phyloP scores from a whole-genome alignment of 1,139 yeast genomes.

The Taphrina populina region DNA sequence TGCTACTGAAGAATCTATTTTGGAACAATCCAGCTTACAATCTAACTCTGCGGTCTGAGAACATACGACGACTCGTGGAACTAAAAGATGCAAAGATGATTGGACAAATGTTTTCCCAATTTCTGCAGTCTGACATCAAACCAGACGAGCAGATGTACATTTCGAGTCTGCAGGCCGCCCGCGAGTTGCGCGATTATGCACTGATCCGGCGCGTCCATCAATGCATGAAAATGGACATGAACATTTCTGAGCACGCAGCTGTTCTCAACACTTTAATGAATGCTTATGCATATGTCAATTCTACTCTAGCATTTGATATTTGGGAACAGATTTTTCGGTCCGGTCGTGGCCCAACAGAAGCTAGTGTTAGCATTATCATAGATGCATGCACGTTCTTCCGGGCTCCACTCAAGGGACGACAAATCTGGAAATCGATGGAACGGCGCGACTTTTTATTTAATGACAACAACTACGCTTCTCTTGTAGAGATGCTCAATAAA shows the following conservation, averaged over 20 bases:
- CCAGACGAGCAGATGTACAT: conserved; percentile 30
- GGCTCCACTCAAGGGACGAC: conserved; percentile 17
- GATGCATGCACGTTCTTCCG: conserved; percentile 21
- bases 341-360: conserved; percentile 20
- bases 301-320: conserved; percentile 22
- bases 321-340: conserved; percentile 24
- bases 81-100: conserved; percentile 18
- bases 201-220: conserved; percentile 15
- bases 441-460: conserved; percentile 16
- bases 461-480: conserved; percentile 27
- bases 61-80: conserved; percentile 8
- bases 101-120: conserved; percentile 20
- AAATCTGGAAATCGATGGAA: conserved; percentile 23
- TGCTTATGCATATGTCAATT: conserved; percentile 27
- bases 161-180: conserved; percentile 19
- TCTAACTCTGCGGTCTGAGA: neutral
- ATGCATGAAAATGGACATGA: conserved; percentile 30
- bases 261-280: conserved; percentile 26
- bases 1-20: conserved; percentile 21
- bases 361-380: conserved; percentile 24
- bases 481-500: conserved; percentile 22
- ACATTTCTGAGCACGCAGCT: conserved; percentile 23
- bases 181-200: conserved; percentile 8
- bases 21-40: conserved; percentile 25
- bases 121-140: conserved; percentile 20